These are phyloP conservation scores for Parascedosporium putredinis DNA, from an alignment of 2,329 filamentous ascomycete genomes.

Conservation along the genomic window DNA sequence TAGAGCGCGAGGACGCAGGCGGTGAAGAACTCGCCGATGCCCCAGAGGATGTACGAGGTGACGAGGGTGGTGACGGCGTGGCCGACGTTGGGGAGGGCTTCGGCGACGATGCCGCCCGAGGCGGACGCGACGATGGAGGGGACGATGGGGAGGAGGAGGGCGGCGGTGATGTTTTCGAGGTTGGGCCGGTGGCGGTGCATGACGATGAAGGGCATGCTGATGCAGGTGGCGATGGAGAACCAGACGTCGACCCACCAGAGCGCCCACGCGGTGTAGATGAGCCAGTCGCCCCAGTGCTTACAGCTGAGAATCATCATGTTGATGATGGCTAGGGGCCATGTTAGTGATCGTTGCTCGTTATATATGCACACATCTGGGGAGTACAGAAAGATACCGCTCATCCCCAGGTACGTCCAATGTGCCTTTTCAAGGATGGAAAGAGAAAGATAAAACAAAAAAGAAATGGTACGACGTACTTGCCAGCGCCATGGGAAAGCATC, in stretches of 20 bases:
- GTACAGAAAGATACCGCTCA: too few species aligned
- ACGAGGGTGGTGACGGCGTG: constrained; percentile 52
- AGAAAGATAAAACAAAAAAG: background rate
- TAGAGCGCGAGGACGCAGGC: constrained; percentile 57
- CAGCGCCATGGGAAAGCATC: constrained; percentile 58
- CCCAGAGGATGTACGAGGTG: constrained; percentile 59
- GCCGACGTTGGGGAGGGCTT: constrained; percentile 41
- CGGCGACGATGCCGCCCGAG: constrained; percentile 53
- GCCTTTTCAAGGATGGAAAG: too few species aligned
- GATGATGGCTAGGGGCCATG: constrained; percentile 48
- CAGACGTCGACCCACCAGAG: constrained; percentile 48
- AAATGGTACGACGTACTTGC: constrained; percentile 27
- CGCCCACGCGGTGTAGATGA: constrained; percentile 43
- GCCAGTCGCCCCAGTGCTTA: constrained; percentile 50
- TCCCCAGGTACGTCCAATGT: too few species aligned
- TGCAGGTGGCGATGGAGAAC: constrained; percentile 40
- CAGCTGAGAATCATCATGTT: constrained; percentile 54
- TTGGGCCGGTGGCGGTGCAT: constrained; percentile 33
- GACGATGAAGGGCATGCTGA: constrained; percentile 47
- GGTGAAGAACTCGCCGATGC: constrained; percentile 47
- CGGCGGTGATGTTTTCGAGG: constrained; percentile 50
- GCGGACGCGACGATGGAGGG: constrained; percentile 55
- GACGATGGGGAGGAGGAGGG: constrained; percentile 56
- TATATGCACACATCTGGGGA: too few species aligned
- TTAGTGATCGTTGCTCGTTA: too few species aligned